Conservation (phyloP, 2,329 filamentous ascomycete species). For the Chaetomium strumarium region DNA sequence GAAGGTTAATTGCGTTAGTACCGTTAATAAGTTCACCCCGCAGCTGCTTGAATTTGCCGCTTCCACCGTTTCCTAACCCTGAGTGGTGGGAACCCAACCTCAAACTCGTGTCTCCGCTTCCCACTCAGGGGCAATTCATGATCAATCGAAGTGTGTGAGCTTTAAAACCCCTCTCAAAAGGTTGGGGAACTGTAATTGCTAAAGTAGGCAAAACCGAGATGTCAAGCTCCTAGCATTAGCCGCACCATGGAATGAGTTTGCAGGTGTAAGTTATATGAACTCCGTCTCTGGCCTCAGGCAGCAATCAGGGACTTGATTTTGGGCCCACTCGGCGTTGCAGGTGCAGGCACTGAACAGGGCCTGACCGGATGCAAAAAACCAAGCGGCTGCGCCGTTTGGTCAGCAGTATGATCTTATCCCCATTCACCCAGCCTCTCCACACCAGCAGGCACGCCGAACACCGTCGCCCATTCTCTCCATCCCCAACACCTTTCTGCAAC, state of each 20-base stretch:
- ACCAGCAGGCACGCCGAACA: constrained; percentile 24
- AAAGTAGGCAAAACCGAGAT: no score
- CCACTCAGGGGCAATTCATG: neutral
- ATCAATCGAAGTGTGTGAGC: neutral
- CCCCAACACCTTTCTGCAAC: constrained; percentile 8
- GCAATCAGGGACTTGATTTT: no score
- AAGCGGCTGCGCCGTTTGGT: constrained; percentile 20
- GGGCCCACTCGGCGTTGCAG: constrained; percentile 12
- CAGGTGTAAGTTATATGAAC: no score
- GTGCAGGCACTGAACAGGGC: constrained; percentile 1
- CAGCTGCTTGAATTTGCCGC: constrained; percentile 9
- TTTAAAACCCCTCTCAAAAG: no score
- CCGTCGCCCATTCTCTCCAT: constrained; percentile 14
- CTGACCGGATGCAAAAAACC: constrained; percentile 21
- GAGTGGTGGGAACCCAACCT: constrained; percentile 1
- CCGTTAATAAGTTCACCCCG: constrained; percentile 1
- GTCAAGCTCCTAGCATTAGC: no score
- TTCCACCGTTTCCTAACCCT: constrained; percentile 1
- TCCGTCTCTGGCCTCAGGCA: no score
- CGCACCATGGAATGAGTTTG: no score
- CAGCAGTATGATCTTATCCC: constrained; percentile 11
- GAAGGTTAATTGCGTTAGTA: no score
- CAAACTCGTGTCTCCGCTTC: constrained; percentile 9
- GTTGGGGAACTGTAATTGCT: no score
- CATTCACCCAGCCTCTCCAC: constrained; percentile 25